A percentile compares a stretch with the other conserved stretches of the same genome.
phyloP scores from a whole-genome alignment of 108 stramenopile genomes.

The Skeletonema grethae region DNA sequence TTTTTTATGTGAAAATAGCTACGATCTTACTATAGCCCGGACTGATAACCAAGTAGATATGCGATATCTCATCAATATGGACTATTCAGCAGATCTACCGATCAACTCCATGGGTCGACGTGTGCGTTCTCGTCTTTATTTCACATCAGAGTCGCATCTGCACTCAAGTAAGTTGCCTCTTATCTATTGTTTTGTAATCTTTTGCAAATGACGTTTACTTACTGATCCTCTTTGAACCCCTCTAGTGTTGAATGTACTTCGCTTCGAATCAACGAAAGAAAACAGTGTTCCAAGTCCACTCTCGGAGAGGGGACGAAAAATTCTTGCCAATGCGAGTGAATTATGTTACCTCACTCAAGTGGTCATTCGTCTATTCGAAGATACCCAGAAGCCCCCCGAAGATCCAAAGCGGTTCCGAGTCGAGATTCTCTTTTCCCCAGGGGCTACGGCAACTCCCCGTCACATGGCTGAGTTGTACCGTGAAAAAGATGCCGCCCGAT shows the following conservation, averaged over 20 bases:
- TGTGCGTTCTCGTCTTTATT: constrained; percentile 96
- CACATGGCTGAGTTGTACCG: constrained; percentile 79
- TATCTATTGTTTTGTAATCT: not conserved
- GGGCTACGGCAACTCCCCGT: constrained; percentile 89
- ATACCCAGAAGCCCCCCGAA: constrained; percentile 57
- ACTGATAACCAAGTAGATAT: constrained; percentile 91
- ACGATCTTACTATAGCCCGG: constrained; percentile 85
- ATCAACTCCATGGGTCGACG: constrained; percentile 96
- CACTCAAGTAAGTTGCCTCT: constrained; percentile 47
- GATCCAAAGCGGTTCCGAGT: constrained; percentile 86
- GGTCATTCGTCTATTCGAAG: constrained; percentile 96
- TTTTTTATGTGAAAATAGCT: constrained; percentile 22
- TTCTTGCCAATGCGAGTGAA: constrained; percentile 79
- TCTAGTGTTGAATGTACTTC: constrained; percentile 81
- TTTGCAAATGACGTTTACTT: not conserved
- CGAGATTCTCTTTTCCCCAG: constrained; percentile 81
- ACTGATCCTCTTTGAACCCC: not conserved
- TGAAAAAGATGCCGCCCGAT: constrained; percentile 69
- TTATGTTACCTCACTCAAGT: constrained; percentile 97
- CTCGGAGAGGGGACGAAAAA: constrained; percentile 55
- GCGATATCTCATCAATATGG: constrained; percentile 95
- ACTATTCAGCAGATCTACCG: constrained; percentile 87
- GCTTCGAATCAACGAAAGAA: constrained; percentile 71
- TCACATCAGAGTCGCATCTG: constrained; percentile 97
- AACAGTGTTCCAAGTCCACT: constrained; percentile 50